phyloP scores from a whole-genome alignment of 192 early-diverging fungal species.

The Chytriomyces confervae region DNA sequence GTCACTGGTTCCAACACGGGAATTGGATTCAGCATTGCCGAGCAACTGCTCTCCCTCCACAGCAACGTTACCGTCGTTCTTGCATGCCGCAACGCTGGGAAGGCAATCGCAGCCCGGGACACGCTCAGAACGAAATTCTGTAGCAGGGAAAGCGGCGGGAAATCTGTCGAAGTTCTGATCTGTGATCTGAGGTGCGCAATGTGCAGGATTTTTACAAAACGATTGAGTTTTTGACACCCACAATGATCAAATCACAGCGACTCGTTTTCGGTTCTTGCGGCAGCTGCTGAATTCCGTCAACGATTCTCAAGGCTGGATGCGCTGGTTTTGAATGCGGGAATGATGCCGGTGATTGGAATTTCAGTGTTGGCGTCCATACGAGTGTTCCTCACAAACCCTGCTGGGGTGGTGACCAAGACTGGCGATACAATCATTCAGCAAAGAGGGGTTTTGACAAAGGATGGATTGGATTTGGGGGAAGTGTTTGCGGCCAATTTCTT shows the following conservation, averaged over 20 bases:
- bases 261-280: background rate
- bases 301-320: constrained; percentile 45
- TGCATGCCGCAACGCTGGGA: constrained; percentile 42
- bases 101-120: constrained; percentile 43
- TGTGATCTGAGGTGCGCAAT: background rate
- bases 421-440: constrained; percentile 51
- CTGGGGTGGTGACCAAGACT: constrained; percentile 49
- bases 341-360: constrained; percentile 46
- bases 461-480: constrained; percentile 46
- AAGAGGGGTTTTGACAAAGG: constrained; percentile 41
- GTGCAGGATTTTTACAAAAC: background rate
- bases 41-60: constrained; percentile 38
- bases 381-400: constrained; percentile 44
- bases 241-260: constrained; percentile 2
- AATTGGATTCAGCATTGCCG: constrained; percentile 46
- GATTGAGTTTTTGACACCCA: too few relatives aligned
- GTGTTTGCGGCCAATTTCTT: constrained; percentile 62
- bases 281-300: background rate
- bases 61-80: constrained; percentile 44
- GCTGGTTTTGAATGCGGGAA: constrained; percentile 58
- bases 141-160: constrained; percentile 38
- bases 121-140: constrained; percentile 21
- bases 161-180: constrained; percentile 38
- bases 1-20: constrained; percentile 53
- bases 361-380: constrained; percentile 24